These are phyloP conservation scores for Rhizopogon vulgaris DNA, from an alignment of 768 basidiomycete species.

Conservation along the genomic window DNA sequence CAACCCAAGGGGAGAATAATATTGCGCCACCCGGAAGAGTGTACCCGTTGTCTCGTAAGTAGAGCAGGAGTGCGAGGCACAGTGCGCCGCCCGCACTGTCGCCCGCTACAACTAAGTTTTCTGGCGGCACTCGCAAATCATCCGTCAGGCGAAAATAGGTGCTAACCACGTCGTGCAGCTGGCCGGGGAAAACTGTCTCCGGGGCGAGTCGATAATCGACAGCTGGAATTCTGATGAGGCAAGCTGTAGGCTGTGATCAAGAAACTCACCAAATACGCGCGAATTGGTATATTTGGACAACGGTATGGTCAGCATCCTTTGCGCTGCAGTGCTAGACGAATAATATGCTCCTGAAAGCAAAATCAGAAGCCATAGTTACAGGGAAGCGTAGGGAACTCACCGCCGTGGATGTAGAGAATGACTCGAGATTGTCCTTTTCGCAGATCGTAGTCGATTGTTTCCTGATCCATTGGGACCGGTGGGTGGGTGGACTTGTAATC, in stretches of 20 bases:
- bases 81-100: conserved; percentile 95
- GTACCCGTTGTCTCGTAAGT: conserved; percentile 88
- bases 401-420: conserved; percentile 92
- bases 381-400: conserved; percentile 34
- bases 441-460: conserved; percentile 10
- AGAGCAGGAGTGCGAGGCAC: conserved; percentile 80
- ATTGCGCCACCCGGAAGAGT: conserved; percentile 81
- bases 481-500: conserved; percentile 61
- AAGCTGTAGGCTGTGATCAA: not conserved
- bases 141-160: conserved; percentile 84
- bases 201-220: conserved; percentile 95
- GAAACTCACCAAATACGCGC: conserved; percentile 75
- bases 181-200: conserved; percentile 90
- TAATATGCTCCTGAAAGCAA: conserved; percentile 76
- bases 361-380: conserved; percentile 2
- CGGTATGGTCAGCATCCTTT: conserved; percentile 85
- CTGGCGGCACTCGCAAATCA: conserved; percentile 84
- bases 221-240: conserved; percentile 35
- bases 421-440: conserved; percentile 63
- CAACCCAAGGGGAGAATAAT: conserved; percentile 93
- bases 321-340: conserved; percentile 83
- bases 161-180: conserved; percentile 77
- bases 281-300: conserved; percentile 84
- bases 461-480: conserved; percentile 14
- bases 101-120: conserved; percentile 84